Percentiles rank a stretch among this genome's conserved stretches.
Evolutionary conservation across 768 basidiomycete species (phyloP).

Genomic region (Pisolithus microcarpus): DNA sequence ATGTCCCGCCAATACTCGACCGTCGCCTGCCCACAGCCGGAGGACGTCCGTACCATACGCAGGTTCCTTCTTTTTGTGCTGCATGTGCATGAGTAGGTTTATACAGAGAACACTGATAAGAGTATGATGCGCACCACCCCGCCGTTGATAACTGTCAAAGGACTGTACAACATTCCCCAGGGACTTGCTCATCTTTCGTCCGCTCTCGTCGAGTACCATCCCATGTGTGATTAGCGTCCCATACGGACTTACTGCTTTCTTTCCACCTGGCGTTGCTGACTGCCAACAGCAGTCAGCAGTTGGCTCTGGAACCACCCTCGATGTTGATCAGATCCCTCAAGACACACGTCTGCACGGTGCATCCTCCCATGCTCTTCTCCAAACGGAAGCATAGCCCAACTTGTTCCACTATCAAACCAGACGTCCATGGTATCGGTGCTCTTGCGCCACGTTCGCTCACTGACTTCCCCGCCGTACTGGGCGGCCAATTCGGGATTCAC

Average conservation of each 20-base stretch:
- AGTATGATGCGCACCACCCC: slow-evolving; percentile 47
- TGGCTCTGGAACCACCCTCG: slow-evolving; percentile 99
- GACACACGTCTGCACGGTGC: slow-evolving; percentile 72
- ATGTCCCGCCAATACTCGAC: slow-evolving; percentile 88
- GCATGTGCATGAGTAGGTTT: slow-evolving; percentile 2
- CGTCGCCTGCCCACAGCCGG: slow-evolving; percentile 85
- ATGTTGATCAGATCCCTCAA: slow-evolving; percentile 97
- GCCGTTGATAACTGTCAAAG: slow-evolving; percentile 72
- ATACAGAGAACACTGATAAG: background rate
- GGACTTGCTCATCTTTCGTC: slow-evolving; percentile 97
- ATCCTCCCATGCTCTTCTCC: slow-evolving; percentile 28
- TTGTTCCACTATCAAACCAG: slow-evolving; percentile 96
- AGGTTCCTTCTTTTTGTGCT: slow-evolving; percentile 67
- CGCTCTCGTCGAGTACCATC: slow-evolving; percentile 87
- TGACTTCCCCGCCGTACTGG: slow-evolving; percentile 30
- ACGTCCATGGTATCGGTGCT: slow-evolving; percentile 97
- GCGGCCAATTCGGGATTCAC: slow-evolving; percentile 52
- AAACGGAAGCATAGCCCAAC: slow-evolving; percentile 75
- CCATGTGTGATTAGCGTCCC: slow-evolving; percentile 86
- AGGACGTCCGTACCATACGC: slow-evolving; percentile 83
- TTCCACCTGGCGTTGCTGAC: slow-evolving; percentile 9
- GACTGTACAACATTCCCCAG: slow-evolving; percentile 86
- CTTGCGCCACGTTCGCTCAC: slow-evolving; percentile 52
- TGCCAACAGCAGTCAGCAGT: slow-evolving; percentile 72
- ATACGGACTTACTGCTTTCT: slow-evolving; percentile 48